Conservation (phyloP, 2,329 filamentous ascomycete genomes). For the Cercospora berteroae region DNA sequence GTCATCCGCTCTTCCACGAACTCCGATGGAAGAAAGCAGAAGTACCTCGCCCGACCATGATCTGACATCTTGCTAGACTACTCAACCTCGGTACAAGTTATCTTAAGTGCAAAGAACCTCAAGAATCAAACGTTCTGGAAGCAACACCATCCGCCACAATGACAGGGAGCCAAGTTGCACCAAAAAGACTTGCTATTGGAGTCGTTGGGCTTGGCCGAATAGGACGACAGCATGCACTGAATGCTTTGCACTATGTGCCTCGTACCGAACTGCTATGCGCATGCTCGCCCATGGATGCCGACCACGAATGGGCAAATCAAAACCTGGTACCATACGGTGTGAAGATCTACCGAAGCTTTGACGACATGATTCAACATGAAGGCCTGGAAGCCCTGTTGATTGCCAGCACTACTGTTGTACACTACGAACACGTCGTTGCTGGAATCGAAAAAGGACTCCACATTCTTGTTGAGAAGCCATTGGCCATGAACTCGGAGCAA, state of each 20-base stretch:
- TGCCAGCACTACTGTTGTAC: slow-evolving; percentile 54
- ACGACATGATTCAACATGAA: slow-evolving; percentile 56
- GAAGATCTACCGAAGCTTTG: slow-evolving; percentile 54
- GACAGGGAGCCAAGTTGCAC: not conserved
- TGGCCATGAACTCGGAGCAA: slow-evolving; percentile 29
- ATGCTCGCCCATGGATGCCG: slow-evolving; percentile 42
- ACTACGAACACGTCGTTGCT: slow-evolving; percentile 57
- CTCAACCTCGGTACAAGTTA: not conserved
- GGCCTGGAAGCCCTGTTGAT: slow-evolving; percentile 56
- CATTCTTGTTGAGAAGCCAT: slow-evolving; percentile 56
- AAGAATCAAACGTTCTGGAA: not conserved
- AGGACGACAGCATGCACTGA: slow-evolving; percentile 22
- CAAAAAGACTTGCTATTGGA: slow-evolving; percentile 18
- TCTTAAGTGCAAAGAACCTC: not conserved
- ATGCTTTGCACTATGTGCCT: slow-evolving; percentile 47
- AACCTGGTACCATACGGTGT: slow-evolving; percentile 54
- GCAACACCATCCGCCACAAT: not conserved
- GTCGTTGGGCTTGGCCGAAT: slow-evolving; percentile 23
- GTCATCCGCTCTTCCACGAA: not conserved
- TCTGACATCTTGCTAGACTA: not conserved
- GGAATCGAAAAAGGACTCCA: slow-evolving; percentile 56
- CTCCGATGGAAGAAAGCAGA: not conserved
- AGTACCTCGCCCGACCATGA: not conserved
- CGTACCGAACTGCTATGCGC: slow-evolving; percentile 46
- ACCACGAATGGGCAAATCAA: slow-evolving; percentile 46